Evolutionary conservation across 164 flowering plant species (phyloP), one percentile per base, ranked within the genome.

Genomic region (Malania oleifera): DNA sequence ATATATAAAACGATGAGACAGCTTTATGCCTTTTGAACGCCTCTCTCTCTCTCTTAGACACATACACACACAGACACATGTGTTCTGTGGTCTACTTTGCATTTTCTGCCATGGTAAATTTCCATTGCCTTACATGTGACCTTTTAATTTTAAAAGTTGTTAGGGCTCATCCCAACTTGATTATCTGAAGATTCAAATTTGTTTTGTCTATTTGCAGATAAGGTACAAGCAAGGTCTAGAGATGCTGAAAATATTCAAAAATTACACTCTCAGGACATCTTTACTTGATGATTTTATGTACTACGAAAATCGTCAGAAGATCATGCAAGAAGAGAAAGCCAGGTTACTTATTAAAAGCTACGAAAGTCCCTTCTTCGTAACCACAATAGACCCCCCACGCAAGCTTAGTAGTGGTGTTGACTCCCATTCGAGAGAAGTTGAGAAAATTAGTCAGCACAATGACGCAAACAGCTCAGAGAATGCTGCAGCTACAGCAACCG

Each of bases 231-330:
- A 82, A 64, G 96, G 96, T n/a, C 15, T 77, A 49, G 91, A 82
- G 72, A 82, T 86, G 87, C 70, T 89, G 65, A 82, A 72, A 50
- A 81, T 89, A 28, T 86, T 84, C 63, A 86, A 84, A 69, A 73
- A 73, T 38, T 66, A 77, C 54, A 10, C 62, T 23, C 17, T 38
- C 24, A 80, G 71, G 69, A 82, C 88, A 23, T 84, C 87, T 34
- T 43, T 89, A 47, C 77, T 89, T 15, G 92, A 89, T 72, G 96
- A 89, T 60, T 83, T 87, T 37, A 65, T 65, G 62, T 87, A 74
- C 56, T 85, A 87, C 61, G 96, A 87, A 69, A 75, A 67, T 10
- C 80, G 91, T 15, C 83, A 85, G 73, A 81, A 69, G 68, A 39
- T 75, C 44, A 68, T 85, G 80, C 83, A 65, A 55, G 91, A 82